Evolutionary conservation across 1,284 basidiomycete species (phyloP), one percentile per base, ranked within the genome.

Genomic region (Papiliotrema fonsecae): DNA sequence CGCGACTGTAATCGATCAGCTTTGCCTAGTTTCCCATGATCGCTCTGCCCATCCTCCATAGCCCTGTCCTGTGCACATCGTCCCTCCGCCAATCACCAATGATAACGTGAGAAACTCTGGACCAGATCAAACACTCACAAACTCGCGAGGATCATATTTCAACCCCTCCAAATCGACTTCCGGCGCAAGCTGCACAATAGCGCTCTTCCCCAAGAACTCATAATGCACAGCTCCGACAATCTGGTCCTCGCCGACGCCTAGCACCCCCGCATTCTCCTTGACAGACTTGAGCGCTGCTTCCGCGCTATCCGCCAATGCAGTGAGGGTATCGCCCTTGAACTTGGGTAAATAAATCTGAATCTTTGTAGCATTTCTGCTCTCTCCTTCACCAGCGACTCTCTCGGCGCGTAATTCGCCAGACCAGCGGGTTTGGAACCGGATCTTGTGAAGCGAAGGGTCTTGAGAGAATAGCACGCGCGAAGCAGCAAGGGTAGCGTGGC

Each of bases 401-500:
- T 43, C 28, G 16, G 41, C 41, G 3, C 41, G 27, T 4, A 70
- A 61, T 10, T 38, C 46, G n/a, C 66, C 68, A 18, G 58, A 48
- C 43, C 44, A 64, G n/a, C 53, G 50, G 10, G 63, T 68, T 37
- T 58, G n/a, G 51, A 68, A 65, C 11, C 41, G 37, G 26, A 70
- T 47, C 5, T 41, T 19, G 0, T 41, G 25, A 1, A 55, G 45
- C 0, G 32, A 3, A 0, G 66, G 62, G 37, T 63, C 45, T 10
- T 56, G 45, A 34, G 49, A 45, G 57, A 70, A 68, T 21, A 68
- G 57, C 0, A 52, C 46, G 21, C 45, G 48, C 2, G 68, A 58
- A 1, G 68, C 45, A 2, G 68, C 66, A 3, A 70, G 52, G 1
- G 68, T 70, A 24, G 66, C 66, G 45, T 70, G 68, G 0, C 68